These are phyloP conservation scores for Colletotrichum cuscutae DNA, from an alignment of 2,329 filamentous ascomycete genomes.

Conservation along the genomic window DNA sequence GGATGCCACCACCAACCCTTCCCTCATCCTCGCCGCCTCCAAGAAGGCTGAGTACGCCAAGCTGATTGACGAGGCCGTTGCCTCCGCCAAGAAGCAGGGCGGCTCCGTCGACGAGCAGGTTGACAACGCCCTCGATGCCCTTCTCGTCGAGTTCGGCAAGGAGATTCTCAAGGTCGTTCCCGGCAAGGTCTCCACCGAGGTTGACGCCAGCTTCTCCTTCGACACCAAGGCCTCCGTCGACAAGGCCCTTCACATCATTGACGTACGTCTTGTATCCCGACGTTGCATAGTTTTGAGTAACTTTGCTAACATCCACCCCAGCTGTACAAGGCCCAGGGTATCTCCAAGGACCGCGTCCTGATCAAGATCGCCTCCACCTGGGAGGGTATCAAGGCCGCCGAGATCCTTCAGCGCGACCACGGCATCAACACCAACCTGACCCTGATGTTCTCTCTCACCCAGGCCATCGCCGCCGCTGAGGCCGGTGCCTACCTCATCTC, in stretches of 20 bases:
- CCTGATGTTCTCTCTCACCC: constrained; percentile 95
- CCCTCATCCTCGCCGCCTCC: constrained; percentile 95
- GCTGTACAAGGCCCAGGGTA: constrained; percentile 94
- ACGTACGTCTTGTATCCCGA: constrained; percentile 66
- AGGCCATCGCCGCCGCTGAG: constrained; percentile 96
- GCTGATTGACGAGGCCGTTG: constrained; percentile 87
- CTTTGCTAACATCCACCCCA: constrained; percentile 49
- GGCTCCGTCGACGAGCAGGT: constrained; percentile 81
- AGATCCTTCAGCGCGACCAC: constrained; percentile 96
- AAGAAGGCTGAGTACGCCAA: constrained; percentile 98
- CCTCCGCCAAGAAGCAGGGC: constrained; percentile 83
- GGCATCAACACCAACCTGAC: constrained; percentile 99
- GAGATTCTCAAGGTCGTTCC: constrained; percentile 97
- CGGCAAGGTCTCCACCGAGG: constrained; percentile 98
- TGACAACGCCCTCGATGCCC: constrained; percentile 89
- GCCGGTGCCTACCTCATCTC: constrained; percentile 97
- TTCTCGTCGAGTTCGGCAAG: constrained; percentile 97
- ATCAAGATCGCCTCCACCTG: constrained; percentile 99
- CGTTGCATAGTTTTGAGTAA: constrained; percentile 13
- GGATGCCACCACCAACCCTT: constrained; percentile 99
- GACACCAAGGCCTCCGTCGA: constrained; percentile 90
- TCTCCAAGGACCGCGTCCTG: constrained; percentile 92
- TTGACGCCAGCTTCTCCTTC: constrained; percentile 96
- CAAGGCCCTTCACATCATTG: constrained; percentile 97
- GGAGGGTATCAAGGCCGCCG: constrained; percentile 99